phyloP scores from a whole-genome alignment of 768 basidiomycete species.

The Kwoniella dejecticola region DNA sequence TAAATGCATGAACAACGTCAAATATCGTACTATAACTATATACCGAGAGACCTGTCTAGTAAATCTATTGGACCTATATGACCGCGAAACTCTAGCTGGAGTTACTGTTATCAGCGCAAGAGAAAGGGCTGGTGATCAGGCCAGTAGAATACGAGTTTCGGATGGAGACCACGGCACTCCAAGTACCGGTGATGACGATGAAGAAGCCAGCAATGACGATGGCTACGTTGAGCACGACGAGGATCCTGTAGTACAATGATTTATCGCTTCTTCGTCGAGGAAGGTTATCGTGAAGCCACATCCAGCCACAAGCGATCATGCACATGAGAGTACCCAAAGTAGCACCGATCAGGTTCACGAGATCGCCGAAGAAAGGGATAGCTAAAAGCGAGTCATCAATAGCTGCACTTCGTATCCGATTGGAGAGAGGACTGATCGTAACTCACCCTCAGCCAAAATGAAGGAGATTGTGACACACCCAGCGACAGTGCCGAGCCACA shows the following conservation, averaged over 20 bases:
- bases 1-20: no score
- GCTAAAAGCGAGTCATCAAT: slow-evolving; percentile 20
- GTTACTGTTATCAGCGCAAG: slow-evolving; percentile 43
- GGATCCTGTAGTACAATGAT: slow-evolving; percentile 28
- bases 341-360: slow-evolving; percentile 35
- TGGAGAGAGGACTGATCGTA: slow-evolving; percentile 17
- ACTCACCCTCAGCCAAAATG: slow-evolving; percentile 20
- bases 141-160: slow-evolving; percentile 31
- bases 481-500: slow-evolving; percentile 18
- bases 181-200: slow-evolving; percentile 43
- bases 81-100: slow-evolving; percentile 5
- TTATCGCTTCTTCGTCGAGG: slow-evolving; percentile 27
- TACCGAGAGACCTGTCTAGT: no score
- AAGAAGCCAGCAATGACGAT: slow-evolving; percentile 38
- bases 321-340: slow-evolving; percentile 38
- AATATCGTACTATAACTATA: no score
- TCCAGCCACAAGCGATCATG: slow-evolving; percentile 33
- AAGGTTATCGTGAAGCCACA: slow-evolving; percentile 47
- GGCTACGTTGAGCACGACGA: slow-evolving; percentile 34
- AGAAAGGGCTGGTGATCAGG: slow-evolving; percentile 37
- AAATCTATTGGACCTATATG: no score
- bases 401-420: slow-evolving; percentile 12
- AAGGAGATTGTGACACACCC: slow-evolving; percentile 22
- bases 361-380: slow-evolving; percentile 37
- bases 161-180: slow-evolving; percentile 33